A percentile compares a stretch with the other conserved stretches of the same genome.
These are phyloP conservation scores for Talaromyces sp. DNA, from an alignment of 2,329 filamentous ascomycete species.

Conservation along the genomic window DNA sequence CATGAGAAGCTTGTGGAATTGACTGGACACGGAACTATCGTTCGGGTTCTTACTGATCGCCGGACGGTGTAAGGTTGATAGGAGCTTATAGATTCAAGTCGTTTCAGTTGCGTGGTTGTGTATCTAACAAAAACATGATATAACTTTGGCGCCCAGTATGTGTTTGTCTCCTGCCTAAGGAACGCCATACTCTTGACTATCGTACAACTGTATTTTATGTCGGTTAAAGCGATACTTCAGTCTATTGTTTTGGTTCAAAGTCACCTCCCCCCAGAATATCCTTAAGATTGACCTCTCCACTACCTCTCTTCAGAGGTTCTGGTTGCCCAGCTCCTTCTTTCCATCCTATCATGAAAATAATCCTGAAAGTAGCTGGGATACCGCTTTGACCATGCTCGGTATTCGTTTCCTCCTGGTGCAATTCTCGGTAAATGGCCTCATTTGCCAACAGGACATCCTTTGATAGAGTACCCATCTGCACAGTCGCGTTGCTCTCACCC, in stretches of 20 bases:
- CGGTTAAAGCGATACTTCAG: neutral
- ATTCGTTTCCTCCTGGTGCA: conserved; percentile 69
- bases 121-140: conserved; percentile 7
- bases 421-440: conserved; percentile 79
- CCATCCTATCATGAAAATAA: conserved; percentile 99
- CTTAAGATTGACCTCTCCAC: conserved; percentile 81
- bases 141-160: neutral
- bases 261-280: conserved; percentile 62
- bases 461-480: conserved; percentile 72
- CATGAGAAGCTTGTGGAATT: conserved; percentile 98
- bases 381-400: conserved; percentile 46
- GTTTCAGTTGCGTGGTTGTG: conserved; percentile 7
- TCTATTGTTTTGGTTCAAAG: conserved; percentile 25
- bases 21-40: conserved; percentile 86
- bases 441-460: conserved; percentile 82
- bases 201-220: neutral
- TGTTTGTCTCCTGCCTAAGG: neutral
- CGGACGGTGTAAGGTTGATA: conserved; percentile 64
- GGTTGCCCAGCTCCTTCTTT: conserved; percentile 76
- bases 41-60: conserved; percentile 93
- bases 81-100: conserved; percentile 12
- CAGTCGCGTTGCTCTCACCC: conserved; percentile 88
- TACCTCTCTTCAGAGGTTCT: conserved; percentile 76
- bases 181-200: neutral
- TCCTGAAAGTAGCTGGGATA: conserved; percentile 84